These are phyloP conservation scores for Fusarium sp. DNA, from an alignment of 2,329 filamentous ascomycete species.

Conservation along the genomic window DNA sequence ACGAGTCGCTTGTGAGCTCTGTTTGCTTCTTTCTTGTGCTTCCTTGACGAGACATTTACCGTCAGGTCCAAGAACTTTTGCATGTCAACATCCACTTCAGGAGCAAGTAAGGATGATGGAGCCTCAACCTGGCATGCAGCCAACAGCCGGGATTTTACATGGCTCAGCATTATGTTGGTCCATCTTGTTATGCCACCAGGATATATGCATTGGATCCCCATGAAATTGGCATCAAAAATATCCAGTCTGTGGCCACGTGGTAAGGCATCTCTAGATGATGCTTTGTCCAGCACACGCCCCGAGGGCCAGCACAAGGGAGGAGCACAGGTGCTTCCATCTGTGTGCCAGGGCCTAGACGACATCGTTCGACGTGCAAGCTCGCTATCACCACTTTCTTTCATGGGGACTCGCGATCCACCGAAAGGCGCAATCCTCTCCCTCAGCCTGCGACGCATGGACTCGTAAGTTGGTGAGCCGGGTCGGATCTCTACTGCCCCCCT, in stretches of 20 bases:
- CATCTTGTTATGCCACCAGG: not conserved
- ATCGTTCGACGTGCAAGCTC: constrained; percentile 4
- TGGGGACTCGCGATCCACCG: not conserved
- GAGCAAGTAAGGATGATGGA: not conserved
- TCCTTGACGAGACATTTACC: not conserved
- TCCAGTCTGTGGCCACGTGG: not conserved
- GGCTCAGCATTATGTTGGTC: not conserved
- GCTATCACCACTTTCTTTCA: not conserved
- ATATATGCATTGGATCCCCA: not conserved
- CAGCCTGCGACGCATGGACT: not conserved
- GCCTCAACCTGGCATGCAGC: not conserved
- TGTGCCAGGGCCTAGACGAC: not conserved
- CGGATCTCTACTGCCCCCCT: constrained; percentile 1
- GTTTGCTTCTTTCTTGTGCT: not conserved
- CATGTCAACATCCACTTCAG: not conserved
- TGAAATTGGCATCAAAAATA: not conserved
- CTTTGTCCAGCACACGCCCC: not conserved
- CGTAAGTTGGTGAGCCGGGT: constrained; percentile 9
- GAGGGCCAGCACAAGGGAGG: not conserved
- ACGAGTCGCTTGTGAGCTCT: not conserved
- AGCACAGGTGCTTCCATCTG: not conserved
- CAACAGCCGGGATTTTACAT: not conserved
- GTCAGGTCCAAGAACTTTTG: not conserved
- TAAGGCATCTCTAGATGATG: not conserved
- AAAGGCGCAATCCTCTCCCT: not conserved